A percentile compares a stretch with the other conserved stretches of the same genome.
phyloP scores from a whole-genome alignment of 345 rosid genomes.

The Rhodamnia rubescens region DNA sequence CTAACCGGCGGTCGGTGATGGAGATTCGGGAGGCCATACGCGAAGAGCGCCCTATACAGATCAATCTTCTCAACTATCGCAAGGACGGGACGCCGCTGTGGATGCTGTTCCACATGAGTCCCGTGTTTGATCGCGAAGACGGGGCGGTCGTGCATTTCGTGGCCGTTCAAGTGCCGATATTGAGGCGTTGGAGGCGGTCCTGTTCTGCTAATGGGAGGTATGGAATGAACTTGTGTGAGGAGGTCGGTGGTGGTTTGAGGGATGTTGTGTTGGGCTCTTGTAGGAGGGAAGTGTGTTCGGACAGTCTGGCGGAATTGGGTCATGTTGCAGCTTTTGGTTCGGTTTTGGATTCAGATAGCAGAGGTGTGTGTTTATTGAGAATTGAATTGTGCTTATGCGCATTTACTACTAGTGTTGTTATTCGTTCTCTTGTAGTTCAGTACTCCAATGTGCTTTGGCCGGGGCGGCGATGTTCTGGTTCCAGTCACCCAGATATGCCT shows the following conservation, averaged over 20 bases:
- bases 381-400: background rate
- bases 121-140: conserved; percentile 48
- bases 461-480: background rate
- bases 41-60: conserved; percentile 50
- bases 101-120: conserved; percentile 73
- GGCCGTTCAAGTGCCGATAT: conserved; percentile 80
- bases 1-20: conserved; percentile 60
- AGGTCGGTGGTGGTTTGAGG: background rate
- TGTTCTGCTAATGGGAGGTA: conserved; percentile 4
- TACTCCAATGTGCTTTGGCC: background rate
- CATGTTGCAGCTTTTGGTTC: conserved; percentile 18
- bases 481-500: background rate
- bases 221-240: conserved; percentile 24
- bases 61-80: conserved; percentile 63
- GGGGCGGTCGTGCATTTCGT: conserved; percentile 65
- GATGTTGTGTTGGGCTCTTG: conserved; percentile 62
- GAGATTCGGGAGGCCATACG: conserved; percentile 82
- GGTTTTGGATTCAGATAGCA: conserved; percentile 23
- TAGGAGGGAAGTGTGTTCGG: conserved; percentile 66
- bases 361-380: conserved; percentile 18
- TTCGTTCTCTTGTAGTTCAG: background rate
- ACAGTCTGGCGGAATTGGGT: conserved; percentile 26
- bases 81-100: conserved; percentile 90
- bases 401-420: background rate
- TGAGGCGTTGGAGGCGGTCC: conserved; percentile 2